These are phyloP conservation scores for Xylariaceae sp. DNA, from an alignment of 2,329 filamentous ascomycete genomes.

Conservation along the genomic window DNA sequence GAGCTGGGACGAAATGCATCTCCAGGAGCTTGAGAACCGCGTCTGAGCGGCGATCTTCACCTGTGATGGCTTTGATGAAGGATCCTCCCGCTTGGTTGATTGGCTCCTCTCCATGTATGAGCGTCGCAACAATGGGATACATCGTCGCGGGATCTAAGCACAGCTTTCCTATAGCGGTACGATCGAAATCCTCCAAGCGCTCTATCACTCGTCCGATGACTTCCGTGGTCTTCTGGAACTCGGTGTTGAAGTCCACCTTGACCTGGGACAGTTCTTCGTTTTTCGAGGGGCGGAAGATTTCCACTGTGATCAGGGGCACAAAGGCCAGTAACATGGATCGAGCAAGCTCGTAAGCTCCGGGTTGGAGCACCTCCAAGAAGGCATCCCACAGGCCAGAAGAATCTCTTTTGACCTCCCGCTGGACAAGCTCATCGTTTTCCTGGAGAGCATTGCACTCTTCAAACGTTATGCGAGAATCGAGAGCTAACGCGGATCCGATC, in stretches of 20 bases:
- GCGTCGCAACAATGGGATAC: constrained; percentile 68
- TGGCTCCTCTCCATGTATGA: constrained; percentile 74
- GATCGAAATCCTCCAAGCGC: constrained; percentile 69
- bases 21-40: constrained; percentile 44
- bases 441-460: constrained; percentile 64
- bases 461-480: constrained; percentile 66
- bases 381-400: constrained; percentile 75
- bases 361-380: constrained; percentile 62
- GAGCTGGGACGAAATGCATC: constrained; percentile 38
- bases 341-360: constrained; percentile 66
- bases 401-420: constrained; percentile 61
- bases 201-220: constrained; percentile 71
- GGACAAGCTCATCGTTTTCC: constrained; percentile 50
- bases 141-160: constrained; percentile 64
- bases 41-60: constrained; percentile 51
- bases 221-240: constrained; percentile 51
- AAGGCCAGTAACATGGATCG: constrained; percentile 67
- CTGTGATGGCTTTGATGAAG: constrained; percentile 76
- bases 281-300: constrained; percentile 60
- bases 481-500: constrained; percentile 58
- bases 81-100: constrained; percentile 77
- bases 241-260: constrained; percentile 71
- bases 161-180: constrained; percentile 61
- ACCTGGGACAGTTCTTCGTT: constrained; percentile 35
- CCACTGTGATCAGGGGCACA: constrained; percentile 65